These are phyloP conservation scores for Tripidium arundinaceum DNA, from an alignment of 202 grass and related monocot genomes.

Conservation along the genomic window DNA sequence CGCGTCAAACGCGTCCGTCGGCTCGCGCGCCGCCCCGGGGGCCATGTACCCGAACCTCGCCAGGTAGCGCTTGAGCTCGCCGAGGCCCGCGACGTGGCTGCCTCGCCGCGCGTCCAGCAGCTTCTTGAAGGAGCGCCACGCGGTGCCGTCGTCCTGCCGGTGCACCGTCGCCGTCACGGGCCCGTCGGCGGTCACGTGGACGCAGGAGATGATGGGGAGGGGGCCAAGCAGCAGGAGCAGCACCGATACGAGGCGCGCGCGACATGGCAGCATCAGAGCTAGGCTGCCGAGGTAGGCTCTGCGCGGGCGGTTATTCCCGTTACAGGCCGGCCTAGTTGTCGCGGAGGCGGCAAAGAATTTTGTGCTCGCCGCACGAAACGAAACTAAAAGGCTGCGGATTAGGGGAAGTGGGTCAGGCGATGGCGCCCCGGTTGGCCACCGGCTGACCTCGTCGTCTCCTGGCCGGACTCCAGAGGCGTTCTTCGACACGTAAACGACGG, in stretches of 20 bases:
- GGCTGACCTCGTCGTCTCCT: conserved; percentile 36
- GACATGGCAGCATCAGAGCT: conserved; percentile 44
- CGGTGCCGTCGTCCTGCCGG: neutral
- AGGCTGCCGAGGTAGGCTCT: neutral
- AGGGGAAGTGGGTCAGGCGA: conserved; percentile 15
- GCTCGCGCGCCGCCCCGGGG: neutral
- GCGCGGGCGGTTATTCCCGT: conserved; percentile 46
- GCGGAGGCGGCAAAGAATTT: conserved; percentile 25
- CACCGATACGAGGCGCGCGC: neutral
- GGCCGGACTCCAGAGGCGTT: neutral
- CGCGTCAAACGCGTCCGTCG: conserved; percentile 67
- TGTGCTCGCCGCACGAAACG: neutral
- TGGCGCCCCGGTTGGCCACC: conserved; percentile 18
- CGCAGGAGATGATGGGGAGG: neutral
- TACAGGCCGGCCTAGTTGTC: neutral
- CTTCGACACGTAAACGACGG: conserved; percentile 35
- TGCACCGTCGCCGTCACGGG: neutral
- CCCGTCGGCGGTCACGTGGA: neutral
- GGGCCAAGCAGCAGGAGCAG: neutral
- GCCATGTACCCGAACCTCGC: conserved; percentile 73
- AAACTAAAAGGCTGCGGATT: conserved; percentile 25
- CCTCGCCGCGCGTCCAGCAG: conserved; percentile 52
- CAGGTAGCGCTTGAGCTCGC: conserved; percentile 67
- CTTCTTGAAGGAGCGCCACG: conserved; percentile 48
- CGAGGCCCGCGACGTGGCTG: conserved; percentile 53